Evolutionary conservation across 192 early-diverging fungal genomes (phyloP).

Genomic region (Phycomyces blakesleeanus): DNA sequence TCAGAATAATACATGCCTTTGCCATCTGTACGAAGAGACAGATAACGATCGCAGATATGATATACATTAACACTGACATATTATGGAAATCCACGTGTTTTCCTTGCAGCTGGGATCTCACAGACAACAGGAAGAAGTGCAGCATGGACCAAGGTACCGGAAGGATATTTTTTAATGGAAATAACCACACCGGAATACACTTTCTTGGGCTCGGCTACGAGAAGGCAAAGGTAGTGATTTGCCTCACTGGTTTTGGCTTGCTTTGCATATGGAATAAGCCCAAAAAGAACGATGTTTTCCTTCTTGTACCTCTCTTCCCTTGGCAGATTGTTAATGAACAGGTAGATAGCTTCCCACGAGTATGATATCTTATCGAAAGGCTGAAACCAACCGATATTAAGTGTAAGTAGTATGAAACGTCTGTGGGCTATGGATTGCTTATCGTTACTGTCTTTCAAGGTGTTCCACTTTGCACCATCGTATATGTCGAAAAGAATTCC

Average conservation of each 20-base stretch:
- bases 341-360: not conserved
- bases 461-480: not conserved
- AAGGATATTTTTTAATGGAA: too few relatives aligned
- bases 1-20: too few relatives aligned
- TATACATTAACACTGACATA: not conserved
- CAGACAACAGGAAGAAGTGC: too few relatives aligned
- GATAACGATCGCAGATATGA: not conserved
- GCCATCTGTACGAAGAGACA: not conserved
- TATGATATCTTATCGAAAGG: not conserved
- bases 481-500: not conserved
- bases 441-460: not conserved
- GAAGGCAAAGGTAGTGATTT: not conserved
- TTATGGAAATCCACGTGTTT: too few relatives aligned
- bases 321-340: slow-evolving; percentile 5
- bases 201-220: not conserved
- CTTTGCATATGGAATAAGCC: not conserved
- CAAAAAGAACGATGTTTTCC: not conserved
- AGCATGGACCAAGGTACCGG: too few relatives aligned
- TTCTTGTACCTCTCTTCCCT: not conserved
- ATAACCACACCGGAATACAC: not conserved
- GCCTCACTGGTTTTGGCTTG: not conserved
- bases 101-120: too few relatives aligned
- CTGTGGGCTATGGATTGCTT: not conserved
- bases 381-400: slow-evolving; percentile 5
- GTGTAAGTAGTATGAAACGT: not conserved